Conservation (phyloP, 192 early-diverging fungal species). For the Backusella macrospora region DNA sequence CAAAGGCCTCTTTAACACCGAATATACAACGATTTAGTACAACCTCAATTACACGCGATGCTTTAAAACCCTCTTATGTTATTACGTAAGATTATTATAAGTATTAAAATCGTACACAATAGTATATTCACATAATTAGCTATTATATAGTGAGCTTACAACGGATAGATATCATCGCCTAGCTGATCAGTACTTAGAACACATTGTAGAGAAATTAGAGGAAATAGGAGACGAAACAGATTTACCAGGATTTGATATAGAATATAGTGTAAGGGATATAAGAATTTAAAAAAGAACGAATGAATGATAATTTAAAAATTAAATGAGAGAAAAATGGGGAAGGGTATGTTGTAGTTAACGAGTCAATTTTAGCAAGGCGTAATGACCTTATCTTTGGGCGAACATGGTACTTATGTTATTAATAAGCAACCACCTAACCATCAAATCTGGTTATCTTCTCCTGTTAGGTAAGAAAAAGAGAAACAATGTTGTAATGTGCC, state of each 20-base stretch:
- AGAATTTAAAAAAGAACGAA: too few species aligned
- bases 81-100: slow-evolving; percentile 20
- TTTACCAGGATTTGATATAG: slow-evolving; percentile 74
- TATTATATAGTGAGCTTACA: slow-evolving; percentile 45
- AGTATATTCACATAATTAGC: not conserved
- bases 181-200: slow-evolving; percentile 63
- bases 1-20: not conserved
- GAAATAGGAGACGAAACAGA: slow-evolving; percentile 72
- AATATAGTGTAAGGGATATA: slow-evolving; percentile 67
- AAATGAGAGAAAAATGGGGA: not conserved
- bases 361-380: slow-evolving; percentile 68
- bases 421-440: slow-evolving; percentile 99
- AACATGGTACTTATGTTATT: slow-evolving; percentile 87
- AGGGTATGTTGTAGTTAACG: not conserved
- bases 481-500: not conserved
- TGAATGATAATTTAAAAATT: not conserved
- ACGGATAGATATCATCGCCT: slow-evolving; percentile 62
- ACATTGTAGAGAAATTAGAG: slow-evolving; percentile 74
- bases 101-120: not conserved
- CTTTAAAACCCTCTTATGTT: not conserved
- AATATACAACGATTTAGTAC: not conserved
- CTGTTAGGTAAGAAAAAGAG: slow-evolving; percentile 50
- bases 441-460: slow-evolving; percentile 98
- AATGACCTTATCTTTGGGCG: slow-evolving; percentile 81
- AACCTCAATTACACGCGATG: not conserved